Conservation (phyloP, 2,329 filamentous ascomycete genomes). For the Penicillium glabrum region DNA sequence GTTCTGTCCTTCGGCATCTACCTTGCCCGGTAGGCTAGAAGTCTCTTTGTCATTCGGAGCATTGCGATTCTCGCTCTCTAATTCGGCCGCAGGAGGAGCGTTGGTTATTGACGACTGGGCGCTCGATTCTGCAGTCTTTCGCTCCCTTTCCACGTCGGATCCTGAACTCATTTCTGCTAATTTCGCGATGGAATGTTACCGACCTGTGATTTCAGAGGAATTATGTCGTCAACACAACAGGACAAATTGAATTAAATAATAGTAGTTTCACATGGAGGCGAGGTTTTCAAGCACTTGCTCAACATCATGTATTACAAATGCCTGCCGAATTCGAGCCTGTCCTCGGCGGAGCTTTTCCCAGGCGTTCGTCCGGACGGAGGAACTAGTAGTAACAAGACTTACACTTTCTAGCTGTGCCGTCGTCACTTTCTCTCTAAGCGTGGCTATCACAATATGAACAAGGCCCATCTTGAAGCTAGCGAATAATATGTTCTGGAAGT, state of each 20-base stretch:
- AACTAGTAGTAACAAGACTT: not conserved
- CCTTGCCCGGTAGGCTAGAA: not conserved
- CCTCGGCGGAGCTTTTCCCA: not conserved
- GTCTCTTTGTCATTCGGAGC: not conserved
- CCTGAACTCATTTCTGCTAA: not conserved
- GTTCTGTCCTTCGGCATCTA: not conserved
- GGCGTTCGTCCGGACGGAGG: not conserved
- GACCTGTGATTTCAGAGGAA: not conserved
- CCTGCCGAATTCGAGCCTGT: not conserved
- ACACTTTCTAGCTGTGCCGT: not conserved
- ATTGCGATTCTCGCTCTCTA: not conserved
- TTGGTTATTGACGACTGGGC: not conserved
- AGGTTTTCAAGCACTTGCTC: not conserved
- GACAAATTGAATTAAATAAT: not conserved
- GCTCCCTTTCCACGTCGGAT: not conserved
- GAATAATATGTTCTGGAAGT: too few species aligned
- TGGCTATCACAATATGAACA: too few species aligned
- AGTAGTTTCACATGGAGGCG: not conserved
- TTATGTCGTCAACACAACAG: not conserved
- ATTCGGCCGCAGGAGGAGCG: too few species aligned
- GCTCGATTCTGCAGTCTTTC: not conserved
- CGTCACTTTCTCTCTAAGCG: not conserved
- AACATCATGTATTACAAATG: not conserved
- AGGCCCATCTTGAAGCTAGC: too few species aligned
- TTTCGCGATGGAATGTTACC: not conserved